Evolutionary conservation across 2,329 filamentous ascomycete genomes (phyloP).

Genomic region (Xylaria sp.): DNA sequence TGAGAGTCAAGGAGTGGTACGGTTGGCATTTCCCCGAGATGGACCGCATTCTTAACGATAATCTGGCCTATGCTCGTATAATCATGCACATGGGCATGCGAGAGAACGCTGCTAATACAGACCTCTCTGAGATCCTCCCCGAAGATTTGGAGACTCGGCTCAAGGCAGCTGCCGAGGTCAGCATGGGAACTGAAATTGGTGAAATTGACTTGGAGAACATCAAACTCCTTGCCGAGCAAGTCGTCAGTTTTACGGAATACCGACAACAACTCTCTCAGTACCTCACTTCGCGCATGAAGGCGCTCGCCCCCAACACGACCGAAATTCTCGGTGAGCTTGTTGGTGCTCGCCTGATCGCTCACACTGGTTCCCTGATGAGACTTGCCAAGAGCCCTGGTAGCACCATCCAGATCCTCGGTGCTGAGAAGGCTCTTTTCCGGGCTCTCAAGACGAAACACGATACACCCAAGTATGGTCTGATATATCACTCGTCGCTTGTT

Average conservation of each 20-base stretch:
- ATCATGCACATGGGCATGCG: conserved; percentile 92
- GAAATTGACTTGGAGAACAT: conserved; percentile 94
- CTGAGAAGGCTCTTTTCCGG: conserved; percentile 98
- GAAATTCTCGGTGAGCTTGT: conserved; percentile 93
- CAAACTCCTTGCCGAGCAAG: conserved; percentile 89
- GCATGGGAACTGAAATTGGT: conserved; percentile 98
- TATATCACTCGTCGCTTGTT: conserved; percentile 92
- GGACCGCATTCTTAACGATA: conserved; percentile 97
- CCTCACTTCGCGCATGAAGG: conserved; percentile 92
- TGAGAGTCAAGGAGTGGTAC: conserved; percentile 99
- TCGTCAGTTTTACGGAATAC: conserved; percentile 91
- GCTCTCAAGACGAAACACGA: conserved; percentile 99
- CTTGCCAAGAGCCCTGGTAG: conserved; percentile 94
- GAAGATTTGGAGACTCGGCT: conserved; percentile 94
- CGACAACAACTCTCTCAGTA: conserved; percentile 88
- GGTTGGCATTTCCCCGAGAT: conserved; percentile 99
- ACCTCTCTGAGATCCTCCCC: conserved; percentile 90
- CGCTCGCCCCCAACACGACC: conserved; percentile 95
- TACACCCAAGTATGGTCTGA: conserved; percentile 96
- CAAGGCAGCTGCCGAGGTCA: conserved; percentile 94
- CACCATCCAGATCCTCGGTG: conserved; percentile 97
- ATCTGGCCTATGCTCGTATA: conserved; percentile 90
- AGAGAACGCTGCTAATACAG: conserved; percentile 77
- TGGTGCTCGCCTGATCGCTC: conserved; percentile 92
- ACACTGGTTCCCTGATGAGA: conserved; percentile 93